Percentiles rank a stretch among this genome's conserved stretches.
Conservation (phyloP, 345 rosid species). For the Brassica cretica region DNA sequence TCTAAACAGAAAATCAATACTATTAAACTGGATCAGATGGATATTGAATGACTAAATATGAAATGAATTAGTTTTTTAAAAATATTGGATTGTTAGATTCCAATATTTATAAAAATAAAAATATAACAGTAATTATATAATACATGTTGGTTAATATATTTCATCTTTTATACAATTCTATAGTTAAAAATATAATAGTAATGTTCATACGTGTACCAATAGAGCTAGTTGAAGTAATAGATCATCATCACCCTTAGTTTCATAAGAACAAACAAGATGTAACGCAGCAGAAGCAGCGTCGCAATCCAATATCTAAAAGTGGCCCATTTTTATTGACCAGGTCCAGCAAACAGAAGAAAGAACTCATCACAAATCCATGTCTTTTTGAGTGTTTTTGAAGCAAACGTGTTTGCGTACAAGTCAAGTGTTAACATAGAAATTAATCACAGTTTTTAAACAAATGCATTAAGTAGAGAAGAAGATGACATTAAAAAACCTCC, state of each 20-base stretch:
- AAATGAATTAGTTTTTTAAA: no score
- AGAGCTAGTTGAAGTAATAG: not conserved
- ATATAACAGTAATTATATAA: no score
- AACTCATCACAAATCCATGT: not conserved
- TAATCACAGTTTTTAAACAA: not conserved
- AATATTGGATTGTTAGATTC: not conserved
- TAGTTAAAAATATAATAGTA: not conserved
- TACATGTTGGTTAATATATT: not conserved
- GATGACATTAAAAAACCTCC: not conserved
- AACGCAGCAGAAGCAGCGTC: not conserved
- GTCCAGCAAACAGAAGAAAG: conserved; percentile 1
- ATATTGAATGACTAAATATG: not conserved
- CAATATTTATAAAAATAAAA: no score
- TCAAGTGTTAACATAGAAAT: not conserved
- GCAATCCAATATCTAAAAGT: not conserved
- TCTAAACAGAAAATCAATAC: not conserved
- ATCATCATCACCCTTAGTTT: not conserved
- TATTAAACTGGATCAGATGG: no score
- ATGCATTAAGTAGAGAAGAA: not conserved
- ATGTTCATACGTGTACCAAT: not conserved
- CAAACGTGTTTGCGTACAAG: not conserved
- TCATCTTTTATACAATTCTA: not conserved
- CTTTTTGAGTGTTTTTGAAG: not conserved
- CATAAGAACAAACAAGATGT: not conserved
- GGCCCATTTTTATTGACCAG: conserved; percentile 21